A percentile compares a stretch with the other conserved stretches of the same genome.
phyloP scores from a whole-genome alignment of 495 filamentous ascomycete species.

The Hypoxylon crocopeplum region DNA sequence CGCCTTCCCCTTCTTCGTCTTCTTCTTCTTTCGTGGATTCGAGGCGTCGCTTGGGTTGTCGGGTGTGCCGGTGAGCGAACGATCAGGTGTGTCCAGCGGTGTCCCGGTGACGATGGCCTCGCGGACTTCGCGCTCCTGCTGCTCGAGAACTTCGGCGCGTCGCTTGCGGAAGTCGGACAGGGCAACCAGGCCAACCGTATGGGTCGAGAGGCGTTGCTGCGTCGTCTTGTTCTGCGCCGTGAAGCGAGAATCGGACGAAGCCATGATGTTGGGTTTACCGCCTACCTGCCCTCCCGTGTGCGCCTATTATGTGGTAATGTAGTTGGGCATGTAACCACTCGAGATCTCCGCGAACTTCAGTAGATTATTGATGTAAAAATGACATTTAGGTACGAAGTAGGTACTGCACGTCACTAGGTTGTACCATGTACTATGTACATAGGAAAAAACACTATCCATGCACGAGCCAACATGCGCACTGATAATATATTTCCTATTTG shows the following conservation, averaged over 20 bases:
- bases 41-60: conserved; percentile 41
- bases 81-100: conserved; percentile 45
- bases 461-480: too few species aligned
- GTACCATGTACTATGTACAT: too few species aligned
- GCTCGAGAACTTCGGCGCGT: conserved; percentile 91
- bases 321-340: too few species aligned
- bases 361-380: too few species aligned
- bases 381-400: too few species aligned
- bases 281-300: too few species aligned
- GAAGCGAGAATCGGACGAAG: conserved; percentile 65
- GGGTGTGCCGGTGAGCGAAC: conserved; percentile 49
- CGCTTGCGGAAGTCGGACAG: conserved; percentile 96
- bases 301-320: too few species aligned
- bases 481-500: too few species aligned
- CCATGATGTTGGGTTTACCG: too few species aligned
- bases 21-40: conserved; percentile 49
- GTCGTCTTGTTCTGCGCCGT: conserved; percentile 80
- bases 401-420: too few species aligned
- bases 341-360: too few species aligned
- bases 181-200: conserved; percentile 91
- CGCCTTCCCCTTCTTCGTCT: conserved; percentile 42
- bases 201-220: conserved; percentile 87
- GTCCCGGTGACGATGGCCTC: conserved; percentile 61
- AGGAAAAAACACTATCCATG: too few species aligned
- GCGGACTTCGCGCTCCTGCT: conserved; percentile 83